Base-by-base conservation (phyloP, 2,329 filamentous ascomycete species). In the Trichoderma endophyticum region DNA sequence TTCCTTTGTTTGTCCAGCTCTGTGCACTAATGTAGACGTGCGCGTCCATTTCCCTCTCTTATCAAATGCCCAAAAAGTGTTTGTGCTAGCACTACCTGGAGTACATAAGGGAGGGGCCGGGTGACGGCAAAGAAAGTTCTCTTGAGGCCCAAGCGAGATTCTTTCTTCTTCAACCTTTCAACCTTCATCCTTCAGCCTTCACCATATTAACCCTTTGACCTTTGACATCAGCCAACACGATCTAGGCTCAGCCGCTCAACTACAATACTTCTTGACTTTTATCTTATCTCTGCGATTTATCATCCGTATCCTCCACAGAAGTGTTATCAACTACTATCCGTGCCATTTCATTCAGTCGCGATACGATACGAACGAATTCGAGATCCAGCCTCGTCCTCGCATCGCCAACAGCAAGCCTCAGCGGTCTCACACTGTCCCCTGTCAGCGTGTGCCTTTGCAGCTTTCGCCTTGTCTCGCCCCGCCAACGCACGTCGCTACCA, bases 101-200 rank as follows among this genome's bases (percentile, higher is more conserved):
- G 28, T 39, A 68, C 34, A 54, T 51, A 34, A 60, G 21, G 39
- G 56, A 61, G 56, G 36, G 66, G n/a, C 56, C 56, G 26, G 34
- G 28, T 56, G 15, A 21, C 18, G 32, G 30, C 54, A 43, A 57
- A 28, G 57, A 21, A 15, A 12, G 36, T 30, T 7, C 9, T 34
- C 9, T 61, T 61, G 56, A 69, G 56, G 56, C 28, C 56, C 66
- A 69, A 69, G 59, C 66, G 36, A 36, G 36, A 61, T 51, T 51
- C 66, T 70, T 62, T 28, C 66, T 62, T 61, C 57, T 62, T 36
- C 28, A 34, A 61, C 56, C 8, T 51, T 68, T 57, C 64, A 67
- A 34, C 48, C 14, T 26, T 36, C 9, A 34, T 36, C 30, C 32
- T 21, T 67, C 9, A 34, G 34, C 30, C 51, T 28, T 67, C 43